Evolutionary conservation across 2,329 filamentous ascomycete genomes (phyloP), one percentile per base, ranked within the genome.

Genomic region (Sporothrix schenckii): DNA sequence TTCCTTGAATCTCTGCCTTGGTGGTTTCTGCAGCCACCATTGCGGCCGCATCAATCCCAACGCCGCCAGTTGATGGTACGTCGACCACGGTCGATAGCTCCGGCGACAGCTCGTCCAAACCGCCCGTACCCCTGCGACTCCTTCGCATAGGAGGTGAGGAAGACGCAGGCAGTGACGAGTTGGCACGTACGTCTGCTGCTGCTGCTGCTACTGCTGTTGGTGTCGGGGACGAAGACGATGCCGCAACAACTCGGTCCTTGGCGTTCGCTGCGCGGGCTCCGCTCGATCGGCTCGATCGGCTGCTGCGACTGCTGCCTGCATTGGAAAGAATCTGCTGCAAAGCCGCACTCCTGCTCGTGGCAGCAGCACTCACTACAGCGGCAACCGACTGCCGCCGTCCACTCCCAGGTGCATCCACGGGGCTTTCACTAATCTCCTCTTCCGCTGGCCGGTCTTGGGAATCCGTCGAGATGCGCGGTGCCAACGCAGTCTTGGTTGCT

Each of bases 381-480:
- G 10, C 19, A 16, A 85, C 75, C 3, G 76, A 80, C 34, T 82
- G 81, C 65, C 85, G 79, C 10, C 81, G 82, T 1, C 86, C 87
- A 73, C 85, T 88, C 2, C 86, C 87, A 0, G 86, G 87, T 16
- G 85, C 86, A 73, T 85, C 77, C 10, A 74, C 78, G 0, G 87
- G 87, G 70, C 86, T 88, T 74, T 89, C 86, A 49, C 78, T 80
- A 16, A 87, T 80, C 75, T 85, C 83, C 63, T 85, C 82, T 13
- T 75, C 73, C 16, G 71, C 63, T 53, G 75, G 74, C 30, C 24
- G 53, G 11, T 19, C 44, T n/a, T 54, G 47, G 14, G n/a, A 58
- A 30, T 27, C 30, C 2, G 56, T 16, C 21, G 58, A 27, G 7
- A 61, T 61, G 27, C n/a, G 49, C 21, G 14, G 49, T 11, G 56